Evolutionary conservation across 2,329 filamentous ascomycete species (phyloP).

Genomic region (Arthrinium phaeospermum): DNA sequence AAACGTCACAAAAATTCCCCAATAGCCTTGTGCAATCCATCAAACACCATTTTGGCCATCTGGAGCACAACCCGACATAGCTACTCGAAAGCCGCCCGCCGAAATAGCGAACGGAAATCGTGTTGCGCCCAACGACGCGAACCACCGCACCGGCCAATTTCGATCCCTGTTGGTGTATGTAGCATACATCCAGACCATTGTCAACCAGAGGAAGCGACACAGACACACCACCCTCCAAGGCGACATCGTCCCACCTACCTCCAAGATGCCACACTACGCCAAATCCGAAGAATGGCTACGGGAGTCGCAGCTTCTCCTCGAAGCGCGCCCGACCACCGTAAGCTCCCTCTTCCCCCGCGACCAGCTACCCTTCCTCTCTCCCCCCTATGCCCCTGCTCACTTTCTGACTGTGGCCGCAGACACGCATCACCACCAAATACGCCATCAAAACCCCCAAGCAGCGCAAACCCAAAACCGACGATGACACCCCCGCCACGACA

Average conservation of each 20-base stretch:
- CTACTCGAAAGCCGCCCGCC: neutral
- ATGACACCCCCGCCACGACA: constrained; percentile 36
- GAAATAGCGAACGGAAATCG: neutral
- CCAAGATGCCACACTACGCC: constrained; percentile 75
- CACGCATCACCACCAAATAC: constrained; percentile 92
- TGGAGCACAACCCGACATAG: neutral
- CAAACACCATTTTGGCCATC: neutral
- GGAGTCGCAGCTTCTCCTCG: constrained; percentile 82
- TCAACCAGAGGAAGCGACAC: neutral
- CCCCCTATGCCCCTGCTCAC: too few relatives aligned
- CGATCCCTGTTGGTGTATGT: neutral
- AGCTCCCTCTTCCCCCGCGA: neutral
- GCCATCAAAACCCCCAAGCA: constrained; percentile 54
- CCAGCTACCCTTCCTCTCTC: neutral
- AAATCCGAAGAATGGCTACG: constrained; percentile 91
- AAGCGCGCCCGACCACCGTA: constrained; percentile 86
- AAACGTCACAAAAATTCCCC: constrained; percentile 17
- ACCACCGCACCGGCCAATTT: neutral
- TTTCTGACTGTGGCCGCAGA: constrained; percentile 55
- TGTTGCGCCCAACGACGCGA: neutral
- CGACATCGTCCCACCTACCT: neutral
- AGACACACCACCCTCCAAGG: neutral
- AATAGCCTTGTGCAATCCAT: constrained; percentile 13
- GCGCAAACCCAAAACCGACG: constrained; percentile 34
- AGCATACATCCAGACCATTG: neutral